phyloP scores from a whole-genome alignment of 2,329 filamentous ascomycete species.

The Exophiala viscosa region DNA sequence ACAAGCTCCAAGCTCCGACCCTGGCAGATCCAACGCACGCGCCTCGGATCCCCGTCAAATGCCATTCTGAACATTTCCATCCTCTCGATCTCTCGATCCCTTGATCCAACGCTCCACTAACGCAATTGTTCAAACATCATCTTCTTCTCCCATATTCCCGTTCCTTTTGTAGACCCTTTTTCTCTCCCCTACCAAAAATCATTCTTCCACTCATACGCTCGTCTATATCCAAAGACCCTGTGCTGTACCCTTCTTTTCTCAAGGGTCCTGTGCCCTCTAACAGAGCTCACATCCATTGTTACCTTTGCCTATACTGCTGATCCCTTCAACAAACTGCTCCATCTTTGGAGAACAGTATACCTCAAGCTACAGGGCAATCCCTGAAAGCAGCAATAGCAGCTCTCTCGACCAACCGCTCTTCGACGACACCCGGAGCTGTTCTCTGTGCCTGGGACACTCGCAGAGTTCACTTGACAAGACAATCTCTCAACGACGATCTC shows the following conservation, averaged over 20 bases:
- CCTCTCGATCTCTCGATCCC: not conserved
- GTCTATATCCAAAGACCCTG: constrained; percentile 3
- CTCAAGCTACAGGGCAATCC: not conserved
- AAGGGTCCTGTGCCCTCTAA: constrained; percentile 9
- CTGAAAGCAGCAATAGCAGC: not conserved
- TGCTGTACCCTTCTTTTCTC: not conserved
- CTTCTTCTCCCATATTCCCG: constrained; percentile 1
- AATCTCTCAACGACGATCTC: not conserved
- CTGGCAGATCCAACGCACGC: not conserved
- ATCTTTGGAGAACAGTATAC: not conserved
- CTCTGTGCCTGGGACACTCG: not conserved
- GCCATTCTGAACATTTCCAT: constrained; percentile 26
- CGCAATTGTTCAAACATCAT: constrained; percentile 4
- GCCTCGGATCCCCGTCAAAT: constrained; percentile 7
- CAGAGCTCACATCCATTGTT: not conserved
- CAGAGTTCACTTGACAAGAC: not conserved
- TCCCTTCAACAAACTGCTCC: not conserved
- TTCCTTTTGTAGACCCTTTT: constrained; percentile 17
- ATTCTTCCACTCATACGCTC: constrained; percentile 2
- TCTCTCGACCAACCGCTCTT: no score
- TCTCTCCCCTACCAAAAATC: constrained; percentile 1
- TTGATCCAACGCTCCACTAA: constrained; percentile 10
- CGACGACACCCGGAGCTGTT: not conserved
- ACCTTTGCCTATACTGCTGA: constrained; percentile 1
- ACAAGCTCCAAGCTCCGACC: not conserved